Base-by-base conservation (phyloP, 306 rosid genomes). In the Senna siamea region DNA sequence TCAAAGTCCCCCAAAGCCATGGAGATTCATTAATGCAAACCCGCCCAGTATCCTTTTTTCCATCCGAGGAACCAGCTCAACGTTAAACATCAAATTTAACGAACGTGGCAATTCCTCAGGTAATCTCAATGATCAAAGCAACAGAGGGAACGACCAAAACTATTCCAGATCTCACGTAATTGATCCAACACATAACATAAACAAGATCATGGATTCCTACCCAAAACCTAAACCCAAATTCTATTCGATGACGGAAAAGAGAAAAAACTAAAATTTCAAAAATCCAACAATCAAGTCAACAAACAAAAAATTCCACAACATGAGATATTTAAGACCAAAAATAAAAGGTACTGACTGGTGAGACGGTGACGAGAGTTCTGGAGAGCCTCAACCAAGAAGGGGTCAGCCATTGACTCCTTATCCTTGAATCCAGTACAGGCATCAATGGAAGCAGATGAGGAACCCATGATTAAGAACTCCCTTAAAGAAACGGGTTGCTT, bases 281-380 rank as follows among this genome's bases (percentile, higher is more conserved):
- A 32, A 7, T 15, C 30, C 11, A 69, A 30, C 40, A 18, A 73
- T n/a, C 2, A 20, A 53, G 50, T 48, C 50, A 70, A 61, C 23
- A 52, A 22, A 18, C 2, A 63, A 48, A 30, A 14, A 32, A 26
- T 19, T 64, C 12, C 19, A 32, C 17, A 22, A 12, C 6, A 44
- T 65, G 5, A 23, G 28, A 70, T 47, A 6, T n/a, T 50, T 20
- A 8, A 71, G 65, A 19, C 15, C 10, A 38, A 14, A 18, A 67
- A 47, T 30, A 46, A 4, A 50, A 13, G 65, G 35, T 3, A 87
- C 88, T 81, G 19, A 93, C 97, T 78, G 74, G 97, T 90, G 71
- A 93, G 90, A 17, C 98, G 98, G 43, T 93, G 97, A 3, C 98
- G 95, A 87, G 97, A 89, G 72, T 90, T 90, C 80, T 93, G 97